Conservation (phyloP, 257 asterid genomes). For the Hygrophila difformis region DNA sequence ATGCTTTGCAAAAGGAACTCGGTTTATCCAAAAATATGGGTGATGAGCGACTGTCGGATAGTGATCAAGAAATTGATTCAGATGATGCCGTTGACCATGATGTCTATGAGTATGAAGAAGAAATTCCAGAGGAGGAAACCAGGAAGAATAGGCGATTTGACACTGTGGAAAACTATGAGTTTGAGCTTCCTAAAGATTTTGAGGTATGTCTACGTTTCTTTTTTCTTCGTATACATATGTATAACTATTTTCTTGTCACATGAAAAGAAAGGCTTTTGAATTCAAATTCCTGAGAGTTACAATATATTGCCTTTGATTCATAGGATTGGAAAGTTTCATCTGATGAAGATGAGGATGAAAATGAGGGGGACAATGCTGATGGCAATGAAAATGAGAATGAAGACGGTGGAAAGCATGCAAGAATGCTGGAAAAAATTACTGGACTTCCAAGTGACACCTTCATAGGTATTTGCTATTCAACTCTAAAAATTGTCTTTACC, state of each 20-base stretch:
- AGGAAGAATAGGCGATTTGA: constrained; percentile 68
- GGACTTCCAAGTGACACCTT: constrained; percentile 75
- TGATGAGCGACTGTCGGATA: constrained; percentile 16
- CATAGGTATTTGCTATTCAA: constrained; percentile 35
- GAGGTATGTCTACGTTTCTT: constrained; percentile 31
- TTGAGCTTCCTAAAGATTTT: constrained; percentile 67
- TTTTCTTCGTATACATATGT: background rate
- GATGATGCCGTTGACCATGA: constrained; percentile 29
- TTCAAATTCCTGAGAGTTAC: background rate
- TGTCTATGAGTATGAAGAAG: constrained; percentile 80
- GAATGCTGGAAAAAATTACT: constrained; percentile 76
- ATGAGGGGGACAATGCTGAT: constrained; percentile 20
- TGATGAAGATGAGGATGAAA: constrained; percentile 50
- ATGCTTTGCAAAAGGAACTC: constrained; percentile 46
- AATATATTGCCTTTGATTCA: no score
- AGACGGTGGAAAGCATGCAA: constrained; percentile 47
- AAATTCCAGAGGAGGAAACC: constrained; percentile 65
- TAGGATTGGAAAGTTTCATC: constrained; percentile 77
- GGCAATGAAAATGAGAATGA: constrained; percentile 26
- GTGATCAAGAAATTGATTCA: constrained; percentile 27
- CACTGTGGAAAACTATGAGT: constrained; percentile 62
- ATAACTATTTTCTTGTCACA: no score
- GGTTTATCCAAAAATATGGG: constrained; percentile 11
- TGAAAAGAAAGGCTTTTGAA: no score
- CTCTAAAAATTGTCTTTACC: no score